These are phyloP conservation scores for Cladosporium sp. DNA, from an alignment of 2,329 filamentous ascomycete species.

Conservation along the genomic window DNA sequence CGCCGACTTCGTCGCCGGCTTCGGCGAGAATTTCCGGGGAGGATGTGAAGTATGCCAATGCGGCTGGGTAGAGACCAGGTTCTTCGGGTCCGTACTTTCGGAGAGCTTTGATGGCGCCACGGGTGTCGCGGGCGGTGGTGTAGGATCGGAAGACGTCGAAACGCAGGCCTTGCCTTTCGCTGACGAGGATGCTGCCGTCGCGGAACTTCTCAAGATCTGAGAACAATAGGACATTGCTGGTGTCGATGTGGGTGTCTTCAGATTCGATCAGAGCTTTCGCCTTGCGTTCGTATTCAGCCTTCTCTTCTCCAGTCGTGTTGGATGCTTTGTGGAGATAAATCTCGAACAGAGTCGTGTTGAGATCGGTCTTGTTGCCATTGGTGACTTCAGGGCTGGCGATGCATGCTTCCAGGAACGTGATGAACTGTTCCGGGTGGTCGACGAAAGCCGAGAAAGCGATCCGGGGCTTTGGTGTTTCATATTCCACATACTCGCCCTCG, in stretches of 20 bases:
- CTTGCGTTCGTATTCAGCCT: conserved; percentile 81
- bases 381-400: conserved; percentile 67
- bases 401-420: conserved; percentile 86
- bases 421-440: conserved; percentile 87
- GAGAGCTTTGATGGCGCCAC: conserved; percentile 82
- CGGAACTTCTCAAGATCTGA: conserved; percentile 89
- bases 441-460: conserved; percentile 96
- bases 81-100: conserved; percentile 89
- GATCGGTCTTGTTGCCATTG: conserved; percentile 71
- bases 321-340: conserved; percentile 94
- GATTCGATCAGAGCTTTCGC: conserved; percentile 85
- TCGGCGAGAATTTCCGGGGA: conserved; percentile 76
- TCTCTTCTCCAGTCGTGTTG: conserved; percentile 64
- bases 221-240: conserved; percentile 86
- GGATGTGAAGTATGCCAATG: conserved; percentile 89
- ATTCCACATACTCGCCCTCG: conserved; percentile 54
- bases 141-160: conserved; percentile 98
- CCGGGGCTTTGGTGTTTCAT: conserved; percentile 75
- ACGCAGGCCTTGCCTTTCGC: conserved; percentile 85
- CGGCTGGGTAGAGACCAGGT: conserved; percentile 86
- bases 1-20: conserved; percentile 77
- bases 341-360: conserved; percentile 94
- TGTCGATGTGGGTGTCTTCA: conserved; percentile 79
- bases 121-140: conserved; percentile 85
- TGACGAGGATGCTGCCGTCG: conserved; percentile 86